These are phyloP conservation scores for Exophiala phaeomuriformis DNA, from an alignment of 2,329 filamentous ascomycete species.

Conservation along the genomic window DNA sequence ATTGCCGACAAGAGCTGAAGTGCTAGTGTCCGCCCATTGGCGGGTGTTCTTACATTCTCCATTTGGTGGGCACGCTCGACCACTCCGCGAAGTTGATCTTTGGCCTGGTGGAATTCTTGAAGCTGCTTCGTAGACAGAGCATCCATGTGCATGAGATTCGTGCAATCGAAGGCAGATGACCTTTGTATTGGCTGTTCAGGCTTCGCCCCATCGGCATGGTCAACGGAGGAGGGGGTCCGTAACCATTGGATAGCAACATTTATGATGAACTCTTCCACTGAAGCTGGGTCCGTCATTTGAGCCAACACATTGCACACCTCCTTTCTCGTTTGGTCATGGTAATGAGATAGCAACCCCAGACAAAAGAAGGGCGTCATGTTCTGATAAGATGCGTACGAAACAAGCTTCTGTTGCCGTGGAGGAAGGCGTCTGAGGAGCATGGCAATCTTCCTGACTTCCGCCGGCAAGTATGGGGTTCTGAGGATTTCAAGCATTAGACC, in stretches of 20 bases:
- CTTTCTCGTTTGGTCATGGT: constrained; percentile 79
- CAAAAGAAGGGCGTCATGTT: constrained; percentile 71
- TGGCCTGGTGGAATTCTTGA: constrained; percentile 46
- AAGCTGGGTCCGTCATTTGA: constrained; percentile 61
- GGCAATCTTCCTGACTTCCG: constrained; percentile 67
- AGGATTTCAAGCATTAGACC: constrained; percentile 70
- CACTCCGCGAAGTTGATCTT: constrained; percentile 52
- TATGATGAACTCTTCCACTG: constrained; percentile 65
- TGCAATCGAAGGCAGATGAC: constrained; percentile 70
- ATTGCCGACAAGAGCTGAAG: constrained; percentile 68
- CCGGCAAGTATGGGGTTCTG: constrained; percentile 66
- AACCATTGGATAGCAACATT: constrained; percentile 74
- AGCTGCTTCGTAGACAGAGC: constrained; percentile 47
- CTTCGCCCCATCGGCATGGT: neutral
- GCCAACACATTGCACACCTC: constrained; percentile 70
- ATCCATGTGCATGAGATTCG: constrained; percentile 59
- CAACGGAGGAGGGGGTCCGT: constrained; percentile 24
- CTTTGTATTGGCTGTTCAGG: neutral
- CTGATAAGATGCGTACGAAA: constrained; percentile 57
- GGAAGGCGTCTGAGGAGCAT: constrained; percentile 80
- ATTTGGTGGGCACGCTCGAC: constrained; percentile 47
- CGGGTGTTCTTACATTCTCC: constrained; percentile 23
- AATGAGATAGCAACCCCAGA: constrained; percentile 82
- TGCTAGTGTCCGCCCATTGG: constrained; percentile 63
- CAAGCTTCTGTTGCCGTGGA: constrained; percentile 53